These are phyloP conservation scores for Chamaenerion angustifolium DNA, from an alignment of 345 rosid species.

Conservation along the genomic window DNA sequence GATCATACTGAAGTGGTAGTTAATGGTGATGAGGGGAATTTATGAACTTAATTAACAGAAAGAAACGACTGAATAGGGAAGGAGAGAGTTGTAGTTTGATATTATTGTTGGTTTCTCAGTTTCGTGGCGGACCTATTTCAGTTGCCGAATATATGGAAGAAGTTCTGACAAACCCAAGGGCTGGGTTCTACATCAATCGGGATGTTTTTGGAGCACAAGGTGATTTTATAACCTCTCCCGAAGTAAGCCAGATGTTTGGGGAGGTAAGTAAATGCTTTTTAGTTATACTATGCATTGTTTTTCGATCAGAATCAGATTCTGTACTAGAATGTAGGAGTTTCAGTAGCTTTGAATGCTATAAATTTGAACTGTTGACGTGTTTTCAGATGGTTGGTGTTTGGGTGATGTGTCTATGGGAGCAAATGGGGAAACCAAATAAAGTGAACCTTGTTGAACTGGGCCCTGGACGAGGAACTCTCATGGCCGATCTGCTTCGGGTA, in stretches of 20 bases:
- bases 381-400: constrained; percentile 77
- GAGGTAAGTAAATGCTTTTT: constrained; percentile 37
- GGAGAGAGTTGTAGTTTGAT: constrained; percentile 3
- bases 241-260: constrained; percentile 94
- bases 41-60: too few species aligned
- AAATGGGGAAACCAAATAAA: constrained; percentile 67
- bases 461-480: constrained; percentile 89
- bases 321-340: too few species aligned
- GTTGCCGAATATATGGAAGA: constrained; percentile 94
- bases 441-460: constrained; percentile 89
- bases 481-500: constrained; percentile 89
- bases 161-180: constrained; percentile 82
- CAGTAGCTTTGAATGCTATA: too few species aligned
- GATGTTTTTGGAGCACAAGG: constrained; percentile 93
- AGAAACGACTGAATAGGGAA: too few species aligned
- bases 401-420: constrained; percentile 91
- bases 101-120: constrained; percentile 24
- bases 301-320: too few species aligned
- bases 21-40: too few species aligned
- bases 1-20: too few species aligned
- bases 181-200: constrained; percentile 76
- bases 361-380: not conserved
- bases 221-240: constrained; percentile 93
- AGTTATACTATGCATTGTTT: too few species aligned
- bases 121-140: constrained; percentile 85